Evolutionary conservation across 345 rosid species (phyloP), one percentile per base, ranked within the genome.

Genomic region (Odontarrhena argentea): DNA sequence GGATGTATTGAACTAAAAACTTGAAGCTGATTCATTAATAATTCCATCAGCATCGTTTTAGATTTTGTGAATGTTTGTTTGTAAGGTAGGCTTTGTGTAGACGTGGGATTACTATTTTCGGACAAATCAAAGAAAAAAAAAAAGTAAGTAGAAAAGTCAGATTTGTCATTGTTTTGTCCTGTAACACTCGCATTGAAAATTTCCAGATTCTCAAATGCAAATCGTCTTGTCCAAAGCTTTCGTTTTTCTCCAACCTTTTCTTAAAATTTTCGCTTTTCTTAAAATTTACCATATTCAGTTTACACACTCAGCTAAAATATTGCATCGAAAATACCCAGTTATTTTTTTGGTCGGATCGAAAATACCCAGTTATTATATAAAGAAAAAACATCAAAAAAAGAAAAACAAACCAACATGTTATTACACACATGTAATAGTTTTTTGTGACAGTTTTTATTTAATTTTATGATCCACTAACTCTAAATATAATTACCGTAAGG

Each of bases 1-100:
- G 99, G 59, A 95, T 95, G 99, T 95, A 84, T 74, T 95, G 75
- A 83, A 30, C 1, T 18, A 6, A 8, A 4, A 40, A 64, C 25
- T 0, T 15, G 70, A 73, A 73, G 43, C 60, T 58, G 35, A 18
- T 65, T 59, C 42, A 5, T 42, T 41, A 44, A 63, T 38, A 7
- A 44, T 51, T 12, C 43, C 55, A 61, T 9, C 48, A 12, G 47
- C 61, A 32, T 45, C 5, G 42, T 35, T 24, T 15, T 18, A 35
- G n/a, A 52, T 37, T 49, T 4, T 45, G 62, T 70, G 69, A 63
- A 63, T 63, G 75, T 71, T 55, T 71, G 56, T 54, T 48, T 55
- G 68, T 51, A 52, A 43, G 60, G 47, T 51, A 60, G n/a, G 64
- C 42, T 48, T 68, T n/a, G 48, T 40, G 48, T 67, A 46, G 18